Base-by-base conservation (phyloP, 176 grass and related monocot genomes). In the Ampelocalamus luodianensis region DNA sequence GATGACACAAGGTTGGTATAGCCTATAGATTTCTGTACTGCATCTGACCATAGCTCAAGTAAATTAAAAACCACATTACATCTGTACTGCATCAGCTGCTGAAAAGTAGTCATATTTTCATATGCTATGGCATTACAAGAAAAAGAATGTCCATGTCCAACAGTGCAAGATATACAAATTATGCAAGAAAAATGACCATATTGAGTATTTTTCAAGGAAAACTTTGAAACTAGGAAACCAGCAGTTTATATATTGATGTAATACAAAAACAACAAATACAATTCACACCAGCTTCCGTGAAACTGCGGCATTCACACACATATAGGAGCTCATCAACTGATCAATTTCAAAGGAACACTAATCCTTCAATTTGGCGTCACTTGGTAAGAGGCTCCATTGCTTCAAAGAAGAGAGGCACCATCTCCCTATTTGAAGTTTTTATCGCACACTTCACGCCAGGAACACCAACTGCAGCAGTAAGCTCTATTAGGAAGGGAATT, bases 361-460 rank as follows among this genome's bases (percentile, higher is more conserved):
- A 50, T 70, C 82, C 3, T 29, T 78, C 45, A 39, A 6, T 64
- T 76, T 12, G 3, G 45, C 44, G 27, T 96, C 77, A 99, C 89
- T 87, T 90, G 58, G 94, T 80, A 71, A 96, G 90, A 59, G 86
- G 67, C 76, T 99, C 96, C 80, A 99, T 91, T 20, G 93, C 80
- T 89, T 96, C 96, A 66, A 99, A 99, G 88, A 99, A 89, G 40
- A 99, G 81, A 5, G 93, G 83, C 37, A 88, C 91, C 85, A 92
- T 89, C 73, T 96, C 93, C 54, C 72, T 90, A 61, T 87, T 99
- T 22, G 96, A 81, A 40, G 96, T 94, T 89, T 99, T 99, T 22
- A 94, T 90, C 46, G 96, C 96, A 79, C 96, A 99, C 76, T 92
- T 99, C 5, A 95, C 86, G n/a, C 93, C 91, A 24, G 96, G 96